Evolutionary conservation across 2,329 filamentous ascomycete species (phyloP), one percentile per base, ranked within the genome.

Genomic region (Xylariaceae sp.): DNA sequence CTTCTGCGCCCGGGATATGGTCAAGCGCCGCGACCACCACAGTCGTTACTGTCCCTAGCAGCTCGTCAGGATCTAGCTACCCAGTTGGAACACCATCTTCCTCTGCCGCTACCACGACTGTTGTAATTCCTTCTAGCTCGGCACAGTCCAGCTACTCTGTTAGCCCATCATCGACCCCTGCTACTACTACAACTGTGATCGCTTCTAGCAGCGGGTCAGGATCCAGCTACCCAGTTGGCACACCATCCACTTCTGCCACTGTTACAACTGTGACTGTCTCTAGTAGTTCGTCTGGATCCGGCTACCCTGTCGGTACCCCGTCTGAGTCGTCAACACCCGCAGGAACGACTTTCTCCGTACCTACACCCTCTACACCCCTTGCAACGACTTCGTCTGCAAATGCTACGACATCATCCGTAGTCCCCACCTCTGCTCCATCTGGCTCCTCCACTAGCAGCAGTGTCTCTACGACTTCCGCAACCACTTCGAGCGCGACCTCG

Each of bases 171-270:
- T 44, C 43, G 5, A 18, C 17, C 41, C 7, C 41, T 27, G 22
- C 17, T 6, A 18, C 61, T 44, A 58, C 38, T 5, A 27, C 14
- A n/a, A 35, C 42, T 5, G 19, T 17, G 4, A 19, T 40, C 15
- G 38, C 19, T 45, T 19, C 42, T 14, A 39, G 35, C 41, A 42
- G 44, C 41, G 36, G 40, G 7, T 27, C 22, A 7, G 22, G 7
- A 7, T 27, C 22, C 7, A 27, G 22, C 22, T 27, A 4, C 7
- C 22, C 22, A 4, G 7, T 4, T 27, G 22, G 22, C 22, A 27
- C 22, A 7, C 22, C 22, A 27, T 27, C 22, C 7, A 5, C 22
- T 4, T 27, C 22, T 7, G 22, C 22, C 7, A 7, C 22, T 27
- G 7, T 7, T 27, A 27, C 22, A 27, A 27, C 22, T 7, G 22